A percentile compares a stretch with the other conserved stretches of the same genome.
These are phyloP conservation scores for Serendipita vermifera DNA, from an alignment of 768 basidiomycete genomes.

Conservation along the genomic window DNA sequence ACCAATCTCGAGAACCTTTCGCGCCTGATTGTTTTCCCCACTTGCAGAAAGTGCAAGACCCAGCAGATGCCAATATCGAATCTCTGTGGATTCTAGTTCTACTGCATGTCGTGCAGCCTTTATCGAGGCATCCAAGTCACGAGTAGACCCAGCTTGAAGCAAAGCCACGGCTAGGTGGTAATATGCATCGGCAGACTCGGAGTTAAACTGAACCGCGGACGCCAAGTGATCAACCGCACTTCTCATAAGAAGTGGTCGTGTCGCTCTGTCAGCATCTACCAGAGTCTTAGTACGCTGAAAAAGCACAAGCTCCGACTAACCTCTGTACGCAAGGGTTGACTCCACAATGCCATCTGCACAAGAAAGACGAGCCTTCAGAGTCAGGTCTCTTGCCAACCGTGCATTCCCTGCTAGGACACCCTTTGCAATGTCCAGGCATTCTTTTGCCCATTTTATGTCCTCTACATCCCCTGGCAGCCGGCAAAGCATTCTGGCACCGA, in stretches of 20 bases:
- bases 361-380: slow-evolving; percentile 21
- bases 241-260: slow-evolving; percentile 45
- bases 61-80: slow-evolving; percentile 84
- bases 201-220: slow-evolving; percentile 21
- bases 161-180: slow-evolving; percentile 75
- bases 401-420: slow-evolving; percentile 11
- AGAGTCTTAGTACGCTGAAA: neutral
- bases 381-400: slow-evolving; percentile 10
- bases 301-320: slow-evolving; percentile 29
- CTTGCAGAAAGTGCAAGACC: slow-evolving; percentile 66
- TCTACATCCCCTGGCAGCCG: slow-evolving; percentile 27
- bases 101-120: slow-evolving; percentile 56
- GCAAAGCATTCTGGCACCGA: slow-evolving; percentile 68
- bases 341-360: slow-evolving; percentile 48
- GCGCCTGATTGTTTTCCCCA: slow-evolving; percentile 69
- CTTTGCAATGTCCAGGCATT: slow-evolving; percentile 29
- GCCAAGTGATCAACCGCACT: slow-evolving; percentile 24
- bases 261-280: slow-evolving; percentile 52
- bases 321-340: slow-evolving; percentile 53
- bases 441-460: neutral
- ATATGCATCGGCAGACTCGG: slow-evolving; percentile 30
- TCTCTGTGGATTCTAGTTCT: slow-evolving; percentile 41
- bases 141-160: slow-evolving; percentile 46
- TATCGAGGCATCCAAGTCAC: slow-evolving; percentile 56
- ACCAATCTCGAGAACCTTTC: slow-evolving; percentile 65